Base-by-base conservation (phyloP, 306 rosid species). In the Cucumis melo region DNA sequence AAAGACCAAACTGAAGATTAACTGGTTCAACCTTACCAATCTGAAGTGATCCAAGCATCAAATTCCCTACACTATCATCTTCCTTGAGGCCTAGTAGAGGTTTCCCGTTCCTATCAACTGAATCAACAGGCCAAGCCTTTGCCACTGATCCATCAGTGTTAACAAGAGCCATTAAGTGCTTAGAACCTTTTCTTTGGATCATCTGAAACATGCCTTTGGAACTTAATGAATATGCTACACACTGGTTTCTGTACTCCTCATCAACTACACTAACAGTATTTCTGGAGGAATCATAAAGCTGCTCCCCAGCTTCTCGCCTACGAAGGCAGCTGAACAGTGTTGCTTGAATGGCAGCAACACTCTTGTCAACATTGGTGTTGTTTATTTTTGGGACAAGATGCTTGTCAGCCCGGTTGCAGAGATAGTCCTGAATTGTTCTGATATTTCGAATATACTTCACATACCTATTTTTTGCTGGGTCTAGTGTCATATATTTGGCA, bases 341-440 rank as follows among this genome's bases (percentile, higher is more conserved):
- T 48, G 99, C 99, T 80, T 94, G 99, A 80, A 94, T 94, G 56
- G 96, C 95, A 80, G 96, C 99, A 27, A 94, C 99, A 67, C 99
- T 94, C 92, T 91, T 94, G 80, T 94, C 99, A 82, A 94, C 99
- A 84, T 94, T 94, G 29, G 99, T 94, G 56, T 94, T 94, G 87
- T 94, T 94, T 81, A 94, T 88, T 90, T 94, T 94, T 76, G 99
- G 99, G 80, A 94, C 94, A 59, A 94, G 90, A 86, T 94, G 96
- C 87, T 94, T 94, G 76, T 92, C 99, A 65, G 99, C 99, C 80
- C 96, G 86, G 86, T 92, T 89, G 80, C 97, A 90, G 70, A 94
- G 93, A 83, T 94, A 94, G 64, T 94, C 99, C 85, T 94, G 99
- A 71, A 94, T 94, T 73, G 99, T 89, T 74, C 99, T 87, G 80